Conservation (phyloP, 176 grass and related monocot species). For the Puya raimondii region DNA sequence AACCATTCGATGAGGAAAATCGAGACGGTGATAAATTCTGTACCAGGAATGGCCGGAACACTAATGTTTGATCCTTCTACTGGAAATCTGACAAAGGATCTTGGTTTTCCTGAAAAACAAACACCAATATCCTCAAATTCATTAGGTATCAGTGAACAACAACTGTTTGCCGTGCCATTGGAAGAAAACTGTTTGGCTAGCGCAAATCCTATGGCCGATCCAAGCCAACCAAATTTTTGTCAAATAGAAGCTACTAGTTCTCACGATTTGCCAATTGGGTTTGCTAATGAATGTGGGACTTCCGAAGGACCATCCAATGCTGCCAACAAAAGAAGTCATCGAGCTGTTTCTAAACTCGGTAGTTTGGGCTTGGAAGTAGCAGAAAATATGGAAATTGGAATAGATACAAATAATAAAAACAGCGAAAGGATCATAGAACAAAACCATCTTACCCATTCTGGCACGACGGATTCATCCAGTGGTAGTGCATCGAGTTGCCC, state of each 20-base stretch:
- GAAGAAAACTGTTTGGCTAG: not conserved
- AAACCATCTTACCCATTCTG: slow-evolving; percentile 26
- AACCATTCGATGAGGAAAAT: slow-evolving; percentile 61
- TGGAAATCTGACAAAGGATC: slow-evolving; percentile 34
- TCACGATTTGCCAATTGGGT: not conserved
- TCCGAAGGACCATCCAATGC: not conserved
- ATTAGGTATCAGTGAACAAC: not conserved
- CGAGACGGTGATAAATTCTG: slow-evolving; percentile 48
- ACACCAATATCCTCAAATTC: not conserved
- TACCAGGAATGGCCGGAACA: slow-evolving; percentile 38
- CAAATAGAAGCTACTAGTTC: not conserved
- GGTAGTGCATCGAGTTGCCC: slow-evolving; percentile 28
- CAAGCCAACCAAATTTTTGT: not conserved
- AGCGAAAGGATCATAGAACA: not conserved
- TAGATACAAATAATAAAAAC: not conserved
- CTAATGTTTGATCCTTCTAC: slow-evolving; percentile 52
- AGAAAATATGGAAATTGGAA: slow-evolving; percentile 7
- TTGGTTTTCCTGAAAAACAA: slow-evolving; percentile 16
- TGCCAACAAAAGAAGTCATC: not conserved
- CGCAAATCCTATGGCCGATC: not conserved
- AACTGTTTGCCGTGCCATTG: not conserved
- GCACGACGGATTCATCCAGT: slow-evolving; percentile 32
- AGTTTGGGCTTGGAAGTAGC: not conserved
- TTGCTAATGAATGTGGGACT: not conserved
- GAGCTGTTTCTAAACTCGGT: too few relatives aligned